Evolutionary conservation across 2,329 filamentous ascomycete species (phyloP), one percentile per base, ranked within the genome.

Genomic region (Penicillium sp.): DNA sequence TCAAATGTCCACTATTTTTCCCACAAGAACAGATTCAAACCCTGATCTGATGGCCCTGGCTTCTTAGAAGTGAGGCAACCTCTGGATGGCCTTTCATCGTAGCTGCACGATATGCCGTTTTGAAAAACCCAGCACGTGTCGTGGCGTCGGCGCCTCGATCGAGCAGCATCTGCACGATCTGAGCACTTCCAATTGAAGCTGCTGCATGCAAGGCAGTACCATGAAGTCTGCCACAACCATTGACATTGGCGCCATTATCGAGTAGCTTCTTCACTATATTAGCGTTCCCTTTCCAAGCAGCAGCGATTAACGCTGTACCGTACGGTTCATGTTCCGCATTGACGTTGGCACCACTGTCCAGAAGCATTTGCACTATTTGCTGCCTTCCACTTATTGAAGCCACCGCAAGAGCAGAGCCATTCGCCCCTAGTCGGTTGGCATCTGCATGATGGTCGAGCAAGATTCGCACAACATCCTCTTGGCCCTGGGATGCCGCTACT

Each of bases 151-250:
- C 44, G 2, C 44, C 44, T 26, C 14, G 14, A 7, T 35, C 30
- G 4, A 46, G 44, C 6, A 46, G 44, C 32, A 46, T 8, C 9
- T 46, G 44, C 19, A 34, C 18, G 7, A 46, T 35, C 13, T 16
- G 6, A 16, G 2, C 7, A 16, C 19, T 7, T 23, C 44, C 44
- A 14, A 27, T 13, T 2, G 5, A 6, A 2, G 44, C 32, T 2
- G 44, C 44, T 46, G 44, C 19, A 27, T 46, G 44, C 19, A 46
- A 45, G 11, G 42, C 42, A 34, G 42, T 45, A 11, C 42, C 42
- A 45, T 45, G 30, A 10, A 26, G 3, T n/a, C 30, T 45, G 11
- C 29, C 11, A 23, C 42, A 16, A 23, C 18, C 42, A 10, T 35
- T 14, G 3, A 36, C 11, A 2, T 49, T 19, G 11, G 23, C 14